Conservation (phyloP, 192 early-diverging fungal genomes). For the Backusella sp. region DNA sequence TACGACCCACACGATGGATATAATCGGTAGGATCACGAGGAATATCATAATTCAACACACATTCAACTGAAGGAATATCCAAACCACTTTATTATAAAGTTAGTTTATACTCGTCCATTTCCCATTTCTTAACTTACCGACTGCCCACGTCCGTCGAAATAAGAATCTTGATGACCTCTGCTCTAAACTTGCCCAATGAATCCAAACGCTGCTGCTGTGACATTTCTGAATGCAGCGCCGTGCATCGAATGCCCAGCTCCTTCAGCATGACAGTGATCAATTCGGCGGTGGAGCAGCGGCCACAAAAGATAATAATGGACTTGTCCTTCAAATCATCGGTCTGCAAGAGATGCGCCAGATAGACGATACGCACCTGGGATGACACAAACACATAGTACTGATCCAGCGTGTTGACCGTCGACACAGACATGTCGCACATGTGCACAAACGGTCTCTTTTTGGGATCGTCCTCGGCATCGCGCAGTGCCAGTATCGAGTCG, state of each 20-base stretch:
- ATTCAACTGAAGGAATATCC: slow-evolving; percentile 92
- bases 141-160: slow-evolving; percentile 97
- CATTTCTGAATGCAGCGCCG: slow-evolving; percentile 93
- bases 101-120: no score
- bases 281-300: slow-evolving; percentile 84
- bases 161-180: slow-evolving; percentile 82
- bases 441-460: slow-evolving; percentile 52
- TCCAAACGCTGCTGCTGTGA: slow-evolving; percentile 85
- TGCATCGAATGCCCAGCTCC: slow-evolving; percentile 88
- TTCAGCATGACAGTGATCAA: slow-evolving; percentile 81
- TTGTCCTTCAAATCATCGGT: slow-evolving; percentile 66
- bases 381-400: slow-evolving; percentile 94
- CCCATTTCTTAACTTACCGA: slow-evolving; percentile 49
- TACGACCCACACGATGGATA: slow-evolving; percentile 97
- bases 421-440: slow-evolving; percentile 50
- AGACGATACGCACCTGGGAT: slow-evolving; percentile 85
- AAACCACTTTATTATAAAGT: slow-evolving; percentile 65
- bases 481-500: slow-evolving; percentile 75
- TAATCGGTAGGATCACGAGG: slow-evolving; percentile 96
- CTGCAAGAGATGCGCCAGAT: slow-evolving; percentile 80
- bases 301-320: slow-evolving; percentile 92
- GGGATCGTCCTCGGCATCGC: slow-evolving; percentile 41
- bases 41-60: slow-evolving; percentile 95
- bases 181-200: slow-evolving; percentile 91
- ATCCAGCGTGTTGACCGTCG: slow-evolving; percentile 82